Conservation (phyloP, 192 early-diverging fungal genomes). For the Coemansia sp. region DNA sequence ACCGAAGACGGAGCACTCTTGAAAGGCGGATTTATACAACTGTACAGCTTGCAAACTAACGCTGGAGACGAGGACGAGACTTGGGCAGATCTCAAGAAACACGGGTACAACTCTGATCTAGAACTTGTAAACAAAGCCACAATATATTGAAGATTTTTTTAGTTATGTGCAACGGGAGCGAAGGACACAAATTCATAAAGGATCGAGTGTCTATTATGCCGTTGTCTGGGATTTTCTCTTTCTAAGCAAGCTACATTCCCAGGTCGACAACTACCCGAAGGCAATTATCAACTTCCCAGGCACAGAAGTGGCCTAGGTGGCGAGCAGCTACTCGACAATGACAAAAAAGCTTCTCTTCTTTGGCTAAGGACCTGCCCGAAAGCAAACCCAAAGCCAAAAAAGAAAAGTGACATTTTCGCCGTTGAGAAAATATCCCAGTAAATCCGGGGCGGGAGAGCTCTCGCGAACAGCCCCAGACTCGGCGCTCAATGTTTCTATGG, state of each 20-base stretch:
- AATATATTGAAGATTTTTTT: too few species aligned
- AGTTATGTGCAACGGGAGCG: slow-evolving; percentile 41
- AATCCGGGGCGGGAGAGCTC: not conserved
- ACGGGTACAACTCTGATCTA: slow-evolving; percentile 49
- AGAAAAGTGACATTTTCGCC: not conserved
- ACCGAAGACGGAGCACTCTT: slow-evolving; percentile 65
- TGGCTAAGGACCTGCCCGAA: not conserved
- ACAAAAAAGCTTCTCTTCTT: not conserved
- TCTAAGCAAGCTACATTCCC: slow-evolving; percentile 19
- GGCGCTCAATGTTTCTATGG: slow-evolving; percentile 2
- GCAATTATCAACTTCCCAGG: not conserved
- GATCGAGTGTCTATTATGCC: slow-evolving; percentile 23
- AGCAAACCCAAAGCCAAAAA: not conserved
- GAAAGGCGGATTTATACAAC: slow-evolving; percentile 74
- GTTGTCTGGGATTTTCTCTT: slow-evolving; percentile 15
- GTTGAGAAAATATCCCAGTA: not conserved
- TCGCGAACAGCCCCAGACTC: not conserved
- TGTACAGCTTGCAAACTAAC: slow-evolving; percentile 75
- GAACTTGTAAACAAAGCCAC: slow-evolving; percentile 7
- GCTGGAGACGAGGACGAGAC: slow-evolving; percentile 72
- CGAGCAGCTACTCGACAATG: slow-evolving; percentile 18
- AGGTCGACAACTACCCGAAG: not conserved
- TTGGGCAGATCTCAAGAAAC: slow-evolving; percentile 73
- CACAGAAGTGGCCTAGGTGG: slow-evolving; percentile 1
- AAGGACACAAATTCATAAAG: slow-evolving; percentile 11